Percentiles rank a stretch among this genome's conserved stretches.
Evolutionary conservation across 257 asterid genomes (phyloP).

Genomic region (Solanum arcanum): DNA sequence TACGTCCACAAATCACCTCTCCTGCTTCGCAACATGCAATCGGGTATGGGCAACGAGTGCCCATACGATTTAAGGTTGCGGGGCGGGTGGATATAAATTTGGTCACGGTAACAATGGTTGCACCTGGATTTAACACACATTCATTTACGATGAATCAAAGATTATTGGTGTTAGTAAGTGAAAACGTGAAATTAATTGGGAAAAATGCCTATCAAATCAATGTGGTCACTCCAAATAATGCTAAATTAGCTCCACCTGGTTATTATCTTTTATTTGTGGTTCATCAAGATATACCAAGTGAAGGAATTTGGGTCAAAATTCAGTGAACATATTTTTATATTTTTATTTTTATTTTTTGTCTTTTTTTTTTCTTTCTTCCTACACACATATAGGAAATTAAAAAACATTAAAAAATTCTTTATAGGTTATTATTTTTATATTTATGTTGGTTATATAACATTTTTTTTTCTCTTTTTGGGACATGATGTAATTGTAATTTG

Average conservation of each 20-base stretch:
- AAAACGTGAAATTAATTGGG: not conserved
- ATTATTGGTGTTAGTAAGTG: conserved; percentile 1
- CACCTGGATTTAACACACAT: conserved; percentile 18
- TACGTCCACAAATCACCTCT: conserved; percentile 3
- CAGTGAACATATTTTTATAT: not conserved
- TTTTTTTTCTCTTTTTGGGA: not conserved
- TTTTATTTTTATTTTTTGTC: no score
- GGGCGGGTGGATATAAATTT: not conserved
- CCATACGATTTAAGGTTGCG: not conserved
- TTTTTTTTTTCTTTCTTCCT: not conserved
- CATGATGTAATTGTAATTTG: not conserved
- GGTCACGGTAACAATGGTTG: conserved; percentile 10
- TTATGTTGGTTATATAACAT: not conserved
- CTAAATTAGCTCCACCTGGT: conserved; percentile 4
- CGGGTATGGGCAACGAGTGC: not conserved
- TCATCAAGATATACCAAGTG: conserved; percentile 15
- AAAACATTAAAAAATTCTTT: not conserved
- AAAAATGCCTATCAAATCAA: not conserved
- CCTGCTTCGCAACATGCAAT: not conserved
- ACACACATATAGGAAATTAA: not conserved
- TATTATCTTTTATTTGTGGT: conserved; percentile 10
- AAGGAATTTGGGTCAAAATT: conserved; percentile 9
- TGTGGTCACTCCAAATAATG: conserved; percentile 1
- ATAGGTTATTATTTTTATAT: not conserved
- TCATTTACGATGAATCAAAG: conserved; percentile 20